phyloP scores from a whole-genome alignment of 805 yeast species.

The Ogataea minuta region DNA sequence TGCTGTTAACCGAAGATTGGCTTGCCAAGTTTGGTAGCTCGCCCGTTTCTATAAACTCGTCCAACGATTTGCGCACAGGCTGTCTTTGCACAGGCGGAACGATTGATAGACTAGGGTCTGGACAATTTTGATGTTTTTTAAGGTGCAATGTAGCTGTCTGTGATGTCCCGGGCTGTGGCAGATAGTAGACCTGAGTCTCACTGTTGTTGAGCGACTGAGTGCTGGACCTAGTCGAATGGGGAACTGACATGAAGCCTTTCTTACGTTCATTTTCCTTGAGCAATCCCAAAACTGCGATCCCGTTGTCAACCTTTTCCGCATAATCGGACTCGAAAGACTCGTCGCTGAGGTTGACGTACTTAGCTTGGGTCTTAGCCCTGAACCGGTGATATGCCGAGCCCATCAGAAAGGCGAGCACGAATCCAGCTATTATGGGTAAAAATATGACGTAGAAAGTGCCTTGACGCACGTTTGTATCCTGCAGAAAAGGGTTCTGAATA shows the following conservation, averaged over 20 bases:
- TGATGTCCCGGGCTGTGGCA: not conserved
- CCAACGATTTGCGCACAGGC: constrained; percentile 23
- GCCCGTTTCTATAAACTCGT: constrained; percentile 28
- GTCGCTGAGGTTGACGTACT: constrained; percentile 15
- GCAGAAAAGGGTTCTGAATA: constrained; percentile 27
- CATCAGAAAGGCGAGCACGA: constrained; percentile 23
- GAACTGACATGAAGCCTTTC: not conserved
- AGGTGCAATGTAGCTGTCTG: constrained; percentile 4
- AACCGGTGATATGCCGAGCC: constrained; percentile 22
- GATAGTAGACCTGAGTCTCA: not conserved
- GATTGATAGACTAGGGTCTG: not conserved
- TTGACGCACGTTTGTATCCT: constrained; percentile 17
- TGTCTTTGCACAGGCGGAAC: not conserved
- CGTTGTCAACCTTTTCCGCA: constrained; percentile 7
- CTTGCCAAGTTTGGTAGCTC: constrained; percentile 7
- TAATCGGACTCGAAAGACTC: constrained; percentile 17
- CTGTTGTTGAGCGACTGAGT: not conserved
- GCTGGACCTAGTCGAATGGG: constrained; percentile 2
- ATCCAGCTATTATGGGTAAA: constrained; percentile 27
- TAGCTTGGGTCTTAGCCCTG: constrained; percentile 26
- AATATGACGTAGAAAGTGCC: constrained; percentile 31
- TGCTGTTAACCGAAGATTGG: not conserved
- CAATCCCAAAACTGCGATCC: constrained; percentile 7
- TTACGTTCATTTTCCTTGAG: not conserved
- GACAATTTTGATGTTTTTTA: not conserved